Evolutionary conservation across 805 yeast species (phyloP).

Genomic region (Pichia membranifaciens): DNA sequence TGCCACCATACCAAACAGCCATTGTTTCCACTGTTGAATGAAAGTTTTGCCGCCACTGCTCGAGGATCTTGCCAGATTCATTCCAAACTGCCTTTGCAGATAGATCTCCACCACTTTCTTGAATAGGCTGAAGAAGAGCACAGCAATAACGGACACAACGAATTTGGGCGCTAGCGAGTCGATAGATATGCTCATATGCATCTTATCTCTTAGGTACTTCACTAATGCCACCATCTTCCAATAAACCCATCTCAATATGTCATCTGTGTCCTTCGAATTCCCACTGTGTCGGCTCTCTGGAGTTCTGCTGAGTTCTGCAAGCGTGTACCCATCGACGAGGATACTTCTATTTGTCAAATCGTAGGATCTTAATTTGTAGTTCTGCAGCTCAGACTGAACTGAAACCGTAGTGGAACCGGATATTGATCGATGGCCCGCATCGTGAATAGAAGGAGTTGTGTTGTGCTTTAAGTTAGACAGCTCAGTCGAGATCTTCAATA

Average conservation of each 20-base stretch:
- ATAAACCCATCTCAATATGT: constrained; percentile 1
- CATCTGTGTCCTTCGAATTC: not conserved
- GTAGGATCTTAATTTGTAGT: constrained; percentile 9
- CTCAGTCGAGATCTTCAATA: constrained; percentile 41
- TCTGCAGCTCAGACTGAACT: constrained; percentile 3
- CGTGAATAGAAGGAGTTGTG: not conserved
- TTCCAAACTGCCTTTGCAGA: not conserved
- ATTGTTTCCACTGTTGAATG: not conserved
- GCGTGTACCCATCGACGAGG: not conserved
- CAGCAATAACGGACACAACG: not conserved
- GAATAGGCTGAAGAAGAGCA: not conserved
- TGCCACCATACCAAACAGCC: not conserved
- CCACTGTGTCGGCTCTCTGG: not conserved
- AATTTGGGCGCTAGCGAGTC: not conserved
- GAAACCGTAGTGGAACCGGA: constrained; percentile 11
- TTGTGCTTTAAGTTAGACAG: constrained; percentile 18
- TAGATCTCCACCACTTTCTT: constrained; percentile 2
- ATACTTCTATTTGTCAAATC: constrained; percentile 1
- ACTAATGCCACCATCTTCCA: constrained; percentile 1
- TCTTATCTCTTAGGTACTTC: not conserved
- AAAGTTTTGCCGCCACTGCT: not conserved
- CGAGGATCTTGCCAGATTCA: not conserved
- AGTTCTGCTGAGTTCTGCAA: not conserved
- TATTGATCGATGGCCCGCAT: constrained; percentile 9
- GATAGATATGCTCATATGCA: not conserved